A percentile compares a stretch with the other conserved stretches of the same genome.
phyloP scores from a whole-genome alignment of 306 rosid species.

The Citrullus amarus region DNA sequence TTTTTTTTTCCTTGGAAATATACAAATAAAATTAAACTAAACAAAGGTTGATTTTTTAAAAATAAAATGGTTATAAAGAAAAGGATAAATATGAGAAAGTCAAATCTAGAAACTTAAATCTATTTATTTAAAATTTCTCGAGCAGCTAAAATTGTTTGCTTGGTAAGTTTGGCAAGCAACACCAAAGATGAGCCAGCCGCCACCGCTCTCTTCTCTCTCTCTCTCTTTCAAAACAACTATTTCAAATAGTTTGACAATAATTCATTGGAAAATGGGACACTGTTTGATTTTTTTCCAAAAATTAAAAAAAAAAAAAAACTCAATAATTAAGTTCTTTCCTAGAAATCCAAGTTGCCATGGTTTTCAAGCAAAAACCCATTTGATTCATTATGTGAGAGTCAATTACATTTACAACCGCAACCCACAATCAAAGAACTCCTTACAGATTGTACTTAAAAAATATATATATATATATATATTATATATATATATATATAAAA shows the following conservation, averaged over 20 bases:
- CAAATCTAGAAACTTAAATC: conserved; percentile 19
- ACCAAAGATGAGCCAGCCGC: conserved; percentile 26
- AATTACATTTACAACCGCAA: background rate
- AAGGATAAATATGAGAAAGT: conserved; percentile 26
- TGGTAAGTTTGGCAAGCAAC: conserved; percentile 61
- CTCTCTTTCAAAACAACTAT: background rate
- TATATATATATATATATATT: too few species aligned
- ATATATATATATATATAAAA: background rate
- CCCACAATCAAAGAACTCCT: background rate
- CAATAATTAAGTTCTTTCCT: background rate
- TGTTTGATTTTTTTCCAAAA: too few species aligned
- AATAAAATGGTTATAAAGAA: background rate
- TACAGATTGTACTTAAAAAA: background rate
- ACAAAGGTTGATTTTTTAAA: background rate
- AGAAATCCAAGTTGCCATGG: conserved; percentile 17
- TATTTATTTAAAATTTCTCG: conserved; percentile 29
- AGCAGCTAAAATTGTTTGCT: conserved; percentile 39
- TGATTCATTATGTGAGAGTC: conserved; percentile 7
- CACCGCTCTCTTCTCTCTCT: conserved; percentile 14
- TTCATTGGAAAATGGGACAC: background rate
- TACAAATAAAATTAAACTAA: background rate
- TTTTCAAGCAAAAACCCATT: conserved; percentile 16
- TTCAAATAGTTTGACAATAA: background rate
- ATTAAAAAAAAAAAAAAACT: background rate
- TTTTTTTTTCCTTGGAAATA: background rate